phyloP scores from a whole-genome alignment of 176 grass and related monocot species.

The Oryza meridionalis region DNA sequence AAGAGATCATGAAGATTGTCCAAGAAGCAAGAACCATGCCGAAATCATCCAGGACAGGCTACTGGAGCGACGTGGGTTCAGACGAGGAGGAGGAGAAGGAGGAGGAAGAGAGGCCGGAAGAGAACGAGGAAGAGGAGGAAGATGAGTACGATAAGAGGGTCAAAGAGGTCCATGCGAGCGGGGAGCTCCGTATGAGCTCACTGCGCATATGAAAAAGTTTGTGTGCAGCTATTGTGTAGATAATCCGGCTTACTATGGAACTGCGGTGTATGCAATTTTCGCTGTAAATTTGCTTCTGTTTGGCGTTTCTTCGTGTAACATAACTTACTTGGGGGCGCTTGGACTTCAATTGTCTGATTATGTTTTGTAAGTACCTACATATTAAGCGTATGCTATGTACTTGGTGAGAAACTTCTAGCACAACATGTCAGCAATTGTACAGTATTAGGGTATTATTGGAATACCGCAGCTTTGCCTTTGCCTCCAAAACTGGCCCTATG shows the following conservation, averaged over 20 bases:
- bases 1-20: constrained; percentile 85
- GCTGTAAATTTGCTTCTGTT: constrained; percentile 47
- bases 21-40: constrained; percentile 74
- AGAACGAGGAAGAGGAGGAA: constrained; percentile 61
- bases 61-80: constrained; percentile 57
- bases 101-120: constrained; percentile 48
- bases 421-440: not conserved
- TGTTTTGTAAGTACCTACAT: constrained; percentile 31
- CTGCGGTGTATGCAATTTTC: constrained; percentile 53
- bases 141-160: constrained; percentile 82
- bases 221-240: constrained; percentile 40
- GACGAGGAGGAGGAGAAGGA: constrained; percentile 67
- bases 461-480: not conserved
- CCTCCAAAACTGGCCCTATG: not conserved
- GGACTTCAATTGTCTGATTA: constrained; percentile 25
- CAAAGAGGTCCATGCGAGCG: constrained; percentile 77
- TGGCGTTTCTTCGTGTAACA: constrained; percentile 47
- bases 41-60: constrained; percentile 59
- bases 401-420: not conserved
- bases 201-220: constrained; percentile 63
- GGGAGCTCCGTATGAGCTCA: constrained; percentile 61
- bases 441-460: not conserved
- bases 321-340: constrained; percentile 30
- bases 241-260: constrained; percentile 26
- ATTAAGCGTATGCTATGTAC: constrained; percentile 31